Conservation (phyloP, 2,329 filamentous ascomycete genomes). For the Neopestalotiopsis clavispora region DNA sequence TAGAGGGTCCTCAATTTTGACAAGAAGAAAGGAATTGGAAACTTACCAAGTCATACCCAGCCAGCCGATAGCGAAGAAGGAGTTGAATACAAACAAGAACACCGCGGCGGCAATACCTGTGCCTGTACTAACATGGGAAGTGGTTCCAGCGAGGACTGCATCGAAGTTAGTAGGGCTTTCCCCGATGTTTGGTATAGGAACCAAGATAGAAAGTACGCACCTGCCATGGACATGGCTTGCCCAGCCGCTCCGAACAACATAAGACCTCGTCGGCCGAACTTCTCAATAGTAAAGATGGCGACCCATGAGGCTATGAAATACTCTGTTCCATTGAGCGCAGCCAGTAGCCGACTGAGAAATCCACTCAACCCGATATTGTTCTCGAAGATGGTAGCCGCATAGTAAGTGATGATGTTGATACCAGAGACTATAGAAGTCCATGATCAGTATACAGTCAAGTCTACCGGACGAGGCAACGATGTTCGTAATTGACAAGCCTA, state of each 20-base stretch:
- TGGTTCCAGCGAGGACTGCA: constrained; percentile 52
- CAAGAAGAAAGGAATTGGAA: no score
- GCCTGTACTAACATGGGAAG: constrained; percentile 32
- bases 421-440: constrained; percentile 25
- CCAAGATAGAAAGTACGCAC: constrained; percentile 36
- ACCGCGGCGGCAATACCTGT: constrained; percentile 38
- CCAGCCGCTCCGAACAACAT: constrained; percentile 74
- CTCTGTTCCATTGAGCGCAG: constrained; percentile 55
- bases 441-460: constrained; percentile 13
- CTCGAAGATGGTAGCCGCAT: constrained; percentile 33
- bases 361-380: constrained; percentile 50
- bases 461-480: no score
- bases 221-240: constrained; percentile 69
- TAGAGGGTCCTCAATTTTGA: not conserved
- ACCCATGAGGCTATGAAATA: constrained; percentile 45
- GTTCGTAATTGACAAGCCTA: no score
- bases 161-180: not conserved
- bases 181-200: not conserved
- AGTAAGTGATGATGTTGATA: constrained; percentile 16
- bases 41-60: constrained; percentile 58
- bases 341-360: constrained; percentile 55
- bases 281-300: constrained; percentile 48
- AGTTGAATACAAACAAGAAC: constrained; percentile 57
- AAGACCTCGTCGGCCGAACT: constrained; percentile 63
- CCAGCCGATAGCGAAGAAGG: constrained; percentile 58